Percentiles rank a stretch among this genome's conserved stretches.
These are phyloP conservation scores for Albophoma yamanashiensis DNA, from an alignment of 2,329 filamentous ascomycete species.

Conservation along the genomic window DNA sequence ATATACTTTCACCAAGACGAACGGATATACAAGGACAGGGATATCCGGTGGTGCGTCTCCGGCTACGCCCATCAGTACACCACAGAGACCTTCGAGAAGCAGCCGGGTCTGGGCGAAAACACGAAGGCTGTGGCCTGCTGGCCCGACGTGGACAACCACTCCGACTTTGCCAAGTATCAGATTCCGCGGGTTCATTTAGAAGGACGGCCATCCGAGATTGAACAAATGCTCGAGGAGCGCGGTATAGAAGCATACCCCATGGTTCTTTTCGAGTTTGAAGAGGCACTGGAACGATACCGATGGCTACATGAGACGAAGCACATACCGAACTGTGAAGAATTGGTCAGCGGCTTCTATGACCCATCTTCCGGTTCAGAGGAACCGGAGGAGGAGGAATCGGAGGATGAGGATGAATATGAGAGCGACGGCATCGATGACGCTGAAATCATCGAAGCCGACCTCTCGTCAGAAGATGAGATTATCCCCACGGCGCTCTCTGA, in stretches of 20 bases:
- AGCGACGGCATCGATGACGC: constrained; percentile 28
- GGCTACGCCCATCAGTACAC: constrained; percentile 16
- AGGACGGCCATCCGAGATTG: background rate
- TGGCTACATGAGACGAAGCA: constrained; percentile 5
- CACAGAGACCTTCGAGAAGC: constrained; percentile 14
- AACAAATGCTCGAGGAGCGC: background rate
- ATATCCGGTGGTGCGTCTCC: constrained; percentile 20
- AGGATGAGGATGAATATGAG: constrained; percentile 21
- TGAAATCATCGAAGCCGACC: constrained; percentile 13
- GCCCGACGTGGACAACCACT: constrained; percentile 19
- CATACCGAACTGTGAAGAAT: background rate
- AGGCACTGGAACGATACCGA: constrained; percentile 8
- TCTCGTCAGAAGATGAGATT: constrained; percentile 10
- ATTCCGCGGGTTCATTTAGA: constrained; percentile 6
- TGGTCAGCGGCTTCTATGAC: constrained; percentile 6
- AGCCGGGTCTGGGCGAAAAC: constrained; percentile 13
- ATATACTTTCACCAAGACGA: constrained; percentile 11
- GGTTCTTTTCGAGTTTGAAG: constrained; percentile 14
- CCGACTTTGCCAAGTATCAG: constrained; percentile 16
- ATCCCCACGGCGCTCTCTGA: constrained; percentile 1
- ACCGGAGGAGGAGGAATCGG: background rate
- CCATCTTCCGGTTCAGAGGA: constrained; percentile 1
- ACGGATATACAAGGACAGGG: background rate
- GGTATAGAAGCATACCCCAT: constrained; percentile 17
- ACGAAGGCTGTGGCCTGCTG: constrained; percentile 17